These are phyloP conservation scores for Thelonectria discophora DNA, from an alignment of 2,329 filamentous ascomycete species.

Conservation along the genomic window DNA sequence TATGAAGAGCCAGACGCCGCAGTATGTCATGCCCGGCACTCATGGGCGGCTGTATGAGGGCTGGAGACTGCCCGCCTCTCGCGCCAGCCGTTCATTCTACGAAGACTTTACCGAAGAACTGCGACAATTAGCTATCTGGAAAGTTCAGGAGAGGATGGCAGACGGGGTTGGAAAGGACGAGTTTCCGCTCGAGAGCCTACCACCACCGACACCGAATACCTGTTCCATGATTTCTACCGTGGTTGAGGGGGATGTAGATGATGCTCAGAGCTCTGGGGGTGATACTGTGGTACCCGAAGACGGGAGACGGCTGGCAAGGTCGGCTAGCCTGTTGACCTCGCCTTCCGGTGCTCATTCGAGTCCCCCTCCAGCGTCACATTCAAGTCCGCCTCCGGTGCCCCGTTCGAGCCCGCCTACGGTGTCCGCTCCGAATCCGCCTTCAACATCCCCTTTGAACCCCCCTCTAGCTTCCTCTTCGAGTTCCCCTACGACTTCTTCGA, in stretches of 20 bases:
- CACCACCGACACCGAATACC: constrained; percentile 3
- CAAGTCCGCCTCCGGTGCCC: too few species aligned
- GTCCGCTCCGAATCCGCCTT: too few species aligned
- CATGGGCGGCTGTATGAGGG: constrained; percentile 35
- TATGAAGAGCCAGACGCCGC: constrained; percentile 12
- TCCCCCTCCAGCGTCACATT: too few species aligned
- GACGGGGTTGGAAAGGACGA: neutral
- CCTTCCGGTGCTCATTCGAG: too few species aligned
- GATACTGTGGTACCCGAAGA: constrained; percentile 5
- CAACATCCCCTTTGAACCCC: too few species aligned
- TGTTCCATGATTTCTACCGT: neutral
- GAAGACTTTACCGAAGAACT: constrained; percentile 15
- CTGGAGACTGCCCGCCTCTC: constrained; percentile 25
- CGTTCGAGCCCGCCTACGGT: too few species aligned
- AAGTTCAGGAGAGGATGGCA: constrained; percentile 3
- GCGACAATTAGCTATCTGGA: constrained; percentile 10
- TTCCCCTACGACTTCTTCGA: too few species aligned
- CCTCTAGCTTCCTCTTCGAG: too few species aligned
- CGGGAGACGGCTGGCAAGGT: too few species aligned
- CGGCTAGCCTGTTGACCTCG: neutral
- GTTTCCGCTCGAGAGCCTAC: constrained; percentile 20
- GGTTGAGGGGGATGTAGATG: neutral
- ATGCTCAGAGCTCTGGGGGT: neutral
- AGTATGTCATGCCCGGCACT: constrained; percentile 20
- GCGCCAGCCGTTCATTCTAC: neutral